Conservation (phyloP, 352 stramenopile genomes). For the Pythium volutum region DNA sequence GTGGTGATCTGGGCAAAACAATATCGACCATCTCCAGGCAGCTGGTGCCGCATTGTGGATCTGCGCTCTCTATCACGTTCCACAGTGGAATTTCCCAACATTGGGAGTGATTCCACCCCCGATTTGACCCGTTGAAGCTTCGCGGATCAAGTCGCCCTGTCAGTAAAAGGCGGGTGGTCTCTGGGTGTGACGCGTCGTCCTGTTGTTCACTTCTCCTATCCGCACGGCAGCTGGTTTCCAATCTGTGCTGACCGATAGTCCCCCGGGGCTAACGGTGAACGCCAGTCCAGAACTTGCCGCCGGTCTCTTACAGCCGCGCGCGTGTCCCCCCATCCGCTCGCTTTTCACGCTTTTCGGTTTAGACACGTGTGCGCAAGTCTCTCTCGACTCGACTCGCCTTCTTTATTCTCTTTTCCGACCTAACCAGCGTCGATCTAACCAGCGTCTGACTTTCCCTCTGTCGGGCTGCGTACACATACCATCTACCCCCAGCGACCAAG, state of each 20-base stretch:
- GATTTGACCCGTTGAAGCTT: not conserved
- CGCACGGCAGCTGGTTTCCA: constrained; percentile 9
- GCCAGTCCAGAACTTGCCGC: constrained; percentile 24
- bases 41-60: not conserved
- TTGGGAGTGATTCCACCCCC: not conserved
- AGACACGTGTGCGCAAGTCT: not conserved
- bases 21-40: not conserved
- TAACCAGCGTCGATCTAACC: constrained; percentile 23
- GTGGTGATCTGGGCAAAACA: not conserved
- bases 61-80: not conserved
- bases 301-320: constrained; percentile 6
- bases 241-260: not conserved
- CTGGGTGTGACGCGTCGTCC: constrained; percentile 17
- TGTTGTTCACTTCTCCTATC: constrained; percentile 1
- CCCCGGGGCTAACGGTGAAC: not conserved
- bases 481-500: constrained; percentile 2
- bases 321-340: not conserved
- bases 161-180: not conserved
- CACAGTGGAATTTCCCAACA: not conserved
- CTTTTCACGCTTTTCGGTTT: not conserved
- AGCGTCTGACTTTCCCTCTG: constrained; percentile 1
- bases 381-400: constrained; percentile 1
- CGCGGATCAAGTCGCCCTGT: not conserved
- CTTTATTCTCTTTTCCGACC: constrained; percentile 7
- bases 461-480: constrained; percentile 9